Evolutionary conservation across 371 early-diverging fungal genomes (phyloP).

Genomic region (Nematocida ironsii): DNA sequence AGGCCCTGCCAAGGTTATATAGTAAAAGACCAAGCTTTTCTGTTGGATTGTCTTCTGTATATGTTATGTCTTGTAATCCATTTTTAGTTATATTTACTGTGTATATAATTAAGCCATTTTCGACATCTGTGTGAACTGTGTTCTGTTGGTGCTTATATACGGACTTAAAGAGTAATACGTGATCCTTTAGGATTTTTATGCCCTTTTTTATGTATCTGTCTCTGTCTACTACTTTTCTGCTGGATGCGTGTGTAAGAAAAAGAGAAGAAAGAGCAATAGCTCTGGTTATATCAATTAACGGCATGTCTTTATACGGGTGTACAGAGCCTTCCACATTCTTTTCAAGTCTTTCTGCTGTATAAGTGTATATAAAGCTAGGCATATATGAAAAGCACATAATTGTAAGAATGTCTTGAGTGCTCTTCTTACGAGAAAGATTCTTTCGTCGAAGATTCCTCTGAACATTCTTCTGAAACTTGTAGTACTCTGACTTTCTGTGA

Average conservation of each 20-base stretch:
- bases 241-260: constrained; percentile 62
- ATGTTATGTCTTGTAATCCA: constrained; percentile 12
- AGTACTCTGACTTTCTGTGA: constrained; percentile 49
- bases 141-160: neutral
- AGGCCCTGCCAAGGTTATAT: constrained; percentile 69
- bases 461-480: constrained; percentile 59
- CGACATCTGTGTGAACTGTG: neutral
- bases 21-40: constrained; percentile 55
- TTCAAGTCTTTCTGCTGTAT: constrained; percentile 38
- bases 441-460: constrained; percentile 55
- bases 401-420: constrained; percentile 19
- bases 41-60: constrained; percentile 17
- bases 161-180: neutral
- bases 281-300: constrained; percentile 43
- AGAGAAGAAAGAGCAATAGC: constrained; percentile 55
- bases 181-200: constrained; percentile 53
- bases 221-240: constrained; percentile 62
- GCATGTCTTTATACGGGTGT: constrained; percentile 11
- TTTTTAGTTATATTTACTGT: constrained; percentile 33
- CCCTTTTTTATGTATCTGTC: constrained; percentile 63
- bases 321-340: constrained; percentile 2
- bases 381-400: constrained; percentile 44
- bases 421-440: neutral
- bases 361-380: constrained; percentile 56
- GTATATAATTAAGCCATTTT: constrained; percentile 53